Percentiles rank a stretch among this genome's conserved stretches.
Evolutionary conservation across 345 rosid species (phyloP).

Genomic region (Theobroma cacao): DNA sequence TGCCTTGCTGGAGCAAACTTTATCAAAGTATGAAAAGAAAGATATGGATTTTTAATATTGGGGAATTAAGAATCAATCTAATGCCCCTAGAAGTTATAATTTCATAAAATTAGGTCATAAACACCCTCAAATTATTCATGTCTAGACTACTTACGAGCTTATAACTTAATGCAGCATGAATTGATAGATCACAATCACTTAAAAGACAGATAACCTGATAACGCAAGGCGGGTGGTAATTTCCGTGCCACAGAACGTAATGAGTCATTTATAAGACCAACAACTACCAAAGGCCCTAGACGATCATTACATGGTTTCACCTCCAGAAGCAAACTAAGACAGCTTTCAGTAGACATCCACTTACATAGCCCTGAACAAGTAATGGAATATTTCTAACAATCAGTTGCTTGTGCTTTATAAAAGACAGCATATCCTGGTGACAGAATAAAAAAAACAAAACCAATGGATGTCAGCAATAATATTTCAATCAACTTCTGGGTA

Average conservation of each 20-base stretch:
- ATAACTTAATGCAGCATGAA: not conserved
- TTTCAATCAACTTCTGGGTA: not conserved
- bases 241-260: conserved; percentile 29
- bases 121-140: not conserved
- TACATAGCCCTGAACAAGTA: conserved; percentile 45
- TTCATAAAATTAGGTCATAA: not conserved
- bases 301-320: conserved; percentile 56
- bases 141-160: not conserved
- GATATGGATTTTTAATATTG: not conserved
- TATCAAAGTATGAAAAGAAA: not conserved
- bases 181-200: not conserved
- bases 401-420: not conserved
- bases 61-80: not conserved
- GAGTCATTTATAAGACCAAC: conserved; percentile 52
- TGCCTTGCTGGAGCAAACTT: not conserved
- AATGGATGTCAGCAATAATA: not conserved
- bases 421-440: not conserved
- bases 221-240: conserved; percentile 39
- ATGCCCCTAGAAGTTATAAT: not conserved
- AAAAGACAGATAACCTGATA: conserved; percentile 52
- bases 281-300: conserved; percentile 58
- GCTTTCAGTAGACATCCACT: conserved; percentile 63
- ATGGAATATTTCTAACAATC: conserved; percentile 2
- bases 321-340: conserved; percentile 52
- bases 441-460: not conserved